Conservation (phyloP, 2,329 filamentous ascomycete species). For the Sarocladium strictum region DNA sequence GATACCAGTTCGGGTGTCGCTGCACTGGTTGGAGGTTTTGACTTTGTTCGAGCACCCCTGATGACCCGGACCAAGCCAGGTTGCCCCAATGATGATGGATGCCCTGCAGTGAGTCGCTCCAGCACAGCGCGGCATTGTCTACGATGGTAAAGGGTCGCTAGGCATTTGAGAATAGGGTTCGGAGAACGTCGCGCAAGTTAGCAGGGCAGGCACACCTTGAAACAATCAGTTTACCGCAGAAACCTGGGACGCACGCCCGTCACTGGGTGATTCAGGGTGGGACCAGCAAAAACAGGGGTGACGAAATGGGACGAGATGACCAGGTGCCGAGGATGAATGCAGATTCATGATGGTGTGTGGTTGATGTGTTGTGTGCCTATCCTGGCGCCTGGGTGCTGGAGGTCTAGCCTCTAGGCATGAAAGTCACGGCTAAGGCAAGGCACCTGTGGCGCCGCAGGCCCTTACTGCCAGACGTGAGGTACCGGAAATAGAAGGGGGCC, state of each 20-base stretch:
- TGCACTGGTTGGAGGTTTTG: background rate
- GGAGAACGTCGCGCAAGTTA: too few relatives aligned
- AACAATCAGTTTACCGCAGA: background rate
- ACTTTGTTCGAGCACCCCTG: background rate
- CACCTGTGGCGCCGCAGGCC: background rate
- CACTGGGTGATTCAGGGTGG: background rate
- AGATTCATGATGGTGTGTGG: background rate
- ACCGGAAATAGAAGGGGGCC: background rate
- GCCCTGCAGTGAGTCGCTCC: background rate
- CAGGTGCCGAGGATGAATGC: conserved; percentile 1
- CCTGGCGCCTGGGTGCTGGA: background rate
- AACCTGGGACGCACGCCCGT: background rate
- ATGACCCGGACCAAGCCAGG: background rate
- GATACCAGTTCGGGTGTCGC: background rate
- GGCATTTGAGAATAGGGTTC: too few relatives aligned
- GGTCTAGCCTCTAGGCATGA: too few relatives aligned
- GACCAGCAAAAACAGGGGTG: background rate
- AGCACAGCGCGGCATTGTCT: background rate
- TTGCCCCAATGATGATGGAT: background rate
- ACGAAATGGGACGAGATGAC: background rate
- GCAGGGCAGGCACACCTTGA: too few relatives aligned
- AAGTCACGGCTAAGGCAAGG: background rate
- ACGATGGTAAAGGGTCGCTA: too few relatives aligned
- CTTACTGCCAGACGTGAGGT: background rate
- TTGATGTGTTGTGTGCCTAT: background rate